phyloP scores from a whole-genome alignment of 495 filamentous ascomycete genomes.

The Staphylotrichum longicolle region DNA sequence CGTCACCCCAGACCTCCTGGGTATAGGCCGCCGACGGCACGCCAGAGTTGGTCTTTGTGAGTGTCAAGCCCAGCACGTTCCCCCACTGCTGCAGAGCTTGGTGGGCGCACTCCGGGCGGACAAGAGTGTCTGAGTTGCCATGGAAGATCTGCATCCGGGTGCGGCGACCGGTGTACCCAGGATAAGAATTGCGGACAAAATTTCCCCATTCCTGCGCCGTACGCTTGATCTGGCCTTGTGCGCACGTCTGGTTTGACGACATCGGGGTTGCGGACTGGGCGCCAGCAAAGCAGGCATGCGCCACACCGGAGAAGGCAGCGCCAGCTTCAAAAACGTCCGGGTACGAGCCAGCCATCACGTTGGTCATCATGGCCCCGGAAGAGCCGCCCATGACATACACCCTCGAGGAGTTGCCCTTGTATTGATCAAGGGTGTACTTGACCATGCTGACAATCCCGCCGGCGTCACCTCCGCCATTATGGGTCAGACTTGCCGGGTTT shows the following conservation, averaged over 20 bases:
- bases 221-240: constrained; percentile 45
- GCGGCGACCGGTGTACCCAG: constrained; percentile 53
- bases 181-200: constrained; percentile 52
- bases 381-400: constrained; percentile 54
- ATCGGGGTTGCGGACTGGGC: constrained; percentile 36
- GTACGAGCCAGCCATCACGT: constrained; percentile 58
- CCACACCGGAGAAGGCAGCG: constrained; percentile 53
- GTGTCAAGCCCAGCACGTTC: constrained; percentile 44
- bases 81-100: constrained; percentile 60
- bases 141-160: constrained; percentile 58
- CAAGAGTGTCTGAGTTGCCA: constrained; percentile 49
- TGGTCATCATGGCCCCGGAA: constrained; percentile 60
- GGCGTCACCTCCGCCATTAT: constrained; percentile 52
- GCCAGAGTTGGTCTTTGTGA: constrained; percentile 31
- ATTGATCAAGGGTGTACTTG: constrained; percentile 49
- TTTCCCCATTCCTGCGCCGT: constrained; percentile 51
- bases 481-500: constrained; percentile 45
- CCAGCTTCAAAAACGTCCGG: constrained; percentile 58
- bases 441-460: constrained; percentile 57
- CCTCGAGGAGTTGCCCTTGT: constrained; percentile 46
- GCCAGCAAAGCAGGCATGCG: constrained; percentile 51
- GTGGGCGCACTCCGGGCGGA: constrained; percentile 49
- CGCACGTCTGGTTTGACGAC: constrained; percentile 51
- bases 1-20: constrained; percentile 47
- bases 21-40: constrained; percentile 44